Conservation (phyloP, 1,139 yeast species). For the Yamadazyma diddensiae region DNA sequence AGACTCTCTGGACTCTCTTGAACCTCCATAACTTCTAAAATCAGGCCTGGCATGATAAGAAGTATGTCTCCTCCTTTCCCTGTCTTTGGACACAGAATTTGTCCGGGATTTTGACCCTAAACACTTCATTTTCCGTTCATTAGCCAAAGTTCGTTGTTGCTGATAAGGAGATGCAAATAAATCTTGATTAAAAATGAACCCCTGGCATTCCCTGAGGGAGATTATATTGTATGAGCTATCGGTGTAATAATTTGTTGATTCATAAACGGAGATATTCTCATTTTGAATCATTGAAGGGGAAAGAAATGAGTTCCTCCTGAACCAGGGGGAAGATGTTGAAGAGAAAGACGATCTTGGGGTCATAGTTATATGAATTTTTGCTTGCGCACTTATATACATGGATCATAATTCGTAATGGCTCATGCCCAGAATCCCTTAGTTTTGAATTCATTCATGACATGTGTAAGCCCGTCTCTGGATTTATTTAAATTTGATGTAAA, state of each 20-base stretch:
- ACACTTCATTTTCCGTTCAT: constrained; percentile 38
- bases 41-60: too few relatives aligned
- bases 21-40: too few relatives aligned
- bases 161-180: constrained; percentile 67
- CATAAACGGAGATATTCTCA: constrained; percentile 60
- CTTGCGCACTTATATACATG: constrained; percentile 1
- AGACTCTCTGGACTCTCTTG: too few relatives aligned
- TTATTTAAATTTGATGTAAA: constrained; percentile 67
- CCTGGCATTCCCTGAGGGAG: constrained; percentile 64
- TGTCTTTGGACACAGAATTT: constrained; percentile 9
- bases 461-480: constrained; percentile 70
- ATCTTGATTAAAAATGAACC: constrained; percentile 73
- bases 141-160: constrained; percentile 49
- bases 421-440: too few relatives aligned
- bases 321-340: constrained; percentile 51
- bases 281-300: constrained; percentile 59
- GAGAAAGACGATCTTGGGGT: constrained; percentile 41
- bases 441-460: constrained; percentile 70
- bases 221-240: constrained; percentile 37
- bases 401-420: constrained; percentile 4
- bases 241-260: constrained; percentile 33
- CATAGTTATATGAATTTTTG: constrained; percentile 6
- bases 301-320: constrained; percentile 58
- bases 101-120: constrained; percentile 6
- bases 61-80: constrained; percentile 39